Base-by-base conservation (phyloP, 2,329 filamentous ascomycete genomes). In the Exophiala aquamarina region DNA sequence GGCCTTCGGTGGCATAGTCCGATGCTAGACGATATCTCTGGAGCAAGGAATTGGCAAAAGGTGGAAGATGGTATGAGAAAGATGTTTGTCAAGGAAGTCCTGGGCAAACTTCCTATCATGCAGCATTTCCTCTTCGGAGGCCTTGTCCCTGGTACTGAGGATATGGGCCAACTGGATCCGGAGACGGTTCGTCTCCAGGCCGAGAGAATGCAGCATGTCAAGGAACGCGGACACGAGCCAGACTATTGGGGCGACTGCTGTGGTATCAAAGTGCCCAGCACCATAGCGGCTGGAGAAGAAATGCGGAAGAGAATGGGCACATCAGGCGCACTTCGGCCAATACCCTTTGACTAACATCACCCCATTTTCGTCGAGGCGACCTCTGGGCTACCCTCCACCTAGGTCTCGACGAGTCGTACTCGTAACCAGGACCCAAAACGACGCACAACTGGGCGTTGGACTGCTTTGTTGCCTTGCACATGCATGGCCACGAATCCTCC, bases 11-110 rank as follows among this genome's bases (percentile, higher is more conserved):
- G 93, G 93, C 94, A 98, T 63, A 91, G 86, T 55, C 93, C 94
- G 3, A 97, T 98, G 94, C 81, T 98, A 14, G 93, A 98, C 64
- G 93, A 98, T 66, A 98, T 98, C 56, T 93, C 87, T 3, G 84
- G 89, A 1, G 87, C 92, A 13, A 91, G 89, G 66, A 87, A 78
- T 31, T 98, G 93, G 93, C 73, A 70, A 56, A 98, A 98, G 74
- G 87, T 98, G 40, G 91, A 97, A 66, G 86, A 78, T 19, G 93
- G 93, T 5, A 97, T 98, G 94, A 81, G 88, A 51, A 87, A 89
- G 58, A 98, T 98, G 94, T 97, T 97, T 63, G 78, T 92, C 41
- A 87, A 85, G 32, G 93, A 98, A 68, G 92, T 98, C 1, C 69
- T 98, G 41, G 84, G 87, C 23, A 98, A 98, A 69, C 67, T 98